Evolutionary conservation across 2,329 filamentous ascomycete genomes (phyloP), one percentile per base, ranked within the genome.

Genomic region (Cordyceps fumosorosea): DNA sequence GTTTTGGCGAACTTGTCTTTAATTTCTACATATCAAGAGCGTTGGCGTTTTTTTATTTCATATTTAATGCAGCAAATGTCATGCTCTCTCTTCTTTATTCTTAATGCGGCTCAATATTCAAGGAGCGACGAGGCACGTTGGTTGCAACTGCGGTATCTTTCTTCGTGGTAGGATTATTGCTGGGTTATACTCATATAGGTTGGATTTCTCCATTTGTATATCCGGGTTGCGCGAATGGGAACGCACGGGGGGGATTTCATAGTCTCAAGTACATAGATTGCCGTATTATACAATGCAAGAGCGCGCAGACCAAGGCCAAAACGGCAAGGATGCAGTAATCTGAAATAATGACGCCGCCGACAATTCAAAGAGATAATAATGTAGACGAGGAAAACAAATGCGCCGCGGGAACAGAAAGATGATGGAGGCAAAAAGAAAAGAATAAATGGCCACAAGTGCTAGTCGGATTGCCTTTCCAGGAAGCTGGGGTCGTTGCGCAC

Each of bases 401-500:
- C 24, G 24, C 24, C 8, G 32, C 20, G 14, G 20, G 18, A 51
- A 32, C 6, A 50, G 40, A 44, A 50, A 20, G 2, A 37, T 37
- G 11, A 37, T 37, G 34, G 2, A 37, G 3, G 34, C 34, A 37
- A 37, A 11, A 37, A 14, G 34, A 29, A 48, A 11, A 40, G 40
- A 20, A 3, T n/a, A 18, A 29, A 14, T 37, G 14, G 5, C 3
- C 6, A 29, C 26, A 12, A 44, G 16, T 2, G 6, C 47, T 62
- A 71, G 45, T 73, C 69, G 32, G 65, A 64, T 53, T 76, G 74
- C 69, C 88, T 85, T 76, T 98, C 93, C 67, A 99, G 78, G 73
- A 99, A 99, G 7, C 85, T 84, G 0, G 95, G 93, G 77, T 99
- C 95, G 66, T 85, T 82, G 69, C 93, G 88, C 45, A 99, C 84